These are phyloP conservation scores for Salvia rosmarinus DNA, from an alignment of 257 asterid genomes.

Conservation along the genomic window DNA sequence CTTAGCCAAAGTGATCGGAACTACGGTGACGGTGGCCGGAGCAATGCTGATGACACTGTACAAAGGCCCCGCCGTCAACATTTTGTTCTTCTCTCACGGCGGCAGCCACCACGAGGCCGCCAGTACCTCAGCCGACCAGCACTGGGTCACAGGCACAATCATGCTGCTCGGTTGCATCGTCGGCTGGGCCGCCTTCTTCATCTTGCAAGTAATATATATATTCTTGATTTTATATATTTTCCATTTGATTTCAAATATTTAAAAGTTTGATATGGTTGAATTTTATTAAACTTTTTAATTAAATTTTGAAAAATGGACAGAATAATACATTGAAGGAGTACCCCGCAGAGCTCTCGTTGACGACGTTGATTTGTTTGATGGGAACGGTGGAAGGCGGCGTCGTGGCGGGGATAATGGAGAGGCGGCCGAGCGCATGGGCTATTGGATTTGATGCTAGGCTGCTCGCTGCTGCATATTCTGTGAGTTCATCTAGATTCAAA, in stretches of 20 bases:
- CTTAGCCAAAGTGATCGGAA: constrained; percentile 74
- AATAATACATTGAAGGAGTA: constrained; percentile 77
- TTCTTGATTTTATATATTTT: no score
- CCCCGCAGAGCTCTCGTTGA: constrained; percentile 76
- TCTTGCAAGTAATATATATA: constrained; percentile 61
- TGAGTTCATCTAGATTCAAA: constrained; percentile 32
- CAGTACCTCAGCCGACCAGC: constrained; percentile 42
- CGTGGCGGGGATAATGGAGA: constrained; percentile 69
- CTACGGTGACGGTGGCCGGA: constrained; percentile 64
- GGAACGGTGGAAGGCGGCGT: constrained; percentile 69
- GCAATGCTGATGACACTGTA: constrained; percentile 77
- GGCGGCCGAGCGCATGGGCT: constrained; percentile 67
- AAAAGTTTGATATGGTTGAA: background rate
- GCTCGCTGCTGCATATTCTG: constrained; percentile 81
- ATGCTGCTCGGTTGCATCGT: constrained; percentile 62
- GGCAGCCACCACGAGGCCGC: constrained; percentile 41
- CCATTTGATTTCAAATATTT: background rate
- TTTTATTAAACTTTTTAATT: no score
- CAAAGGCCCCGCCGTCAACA: constrained; percentile 75
- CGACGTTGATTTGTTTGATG: constrained; percentile 63
- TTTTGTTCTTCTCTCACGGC: constrained; percentile 46
- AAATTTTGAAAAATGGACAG: constrained; percentile 37
- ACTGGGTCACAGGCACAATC: constrained; percentile 80
- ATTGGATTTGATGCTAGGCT: constrained; percentile 85
- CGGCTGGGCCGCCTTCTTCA: constrained; percentile 92